Percentiles rank a stretch among this genome's conserved stretches.
Conservation (phyloP, 345 rosid genomes). For the Corymbia maculata region DNA sequence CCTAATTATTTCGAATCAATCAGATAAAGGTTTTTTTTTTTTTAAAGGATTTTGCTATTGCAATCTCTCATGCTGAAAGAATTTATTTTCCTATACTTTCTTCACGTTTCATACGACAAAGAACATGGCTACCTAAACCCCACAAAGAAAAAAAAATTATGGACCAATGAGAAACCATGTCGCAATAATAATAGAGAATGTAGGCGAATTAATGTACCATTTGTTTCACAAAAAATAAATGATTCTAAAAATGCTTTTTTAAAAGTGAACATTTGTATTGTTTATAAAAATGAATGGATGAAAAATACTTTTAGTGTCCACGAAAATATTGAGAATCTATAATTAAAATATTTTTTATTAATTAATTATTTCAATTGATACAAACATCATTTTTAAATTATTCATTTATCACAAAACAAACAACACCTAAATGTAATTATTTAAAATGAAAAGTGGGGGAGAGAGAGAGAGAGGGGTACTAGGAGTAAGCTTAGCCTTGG, state of each 20-base stretch:
- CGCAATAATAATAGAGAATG: background rate
- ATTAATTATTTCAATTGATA: no score
- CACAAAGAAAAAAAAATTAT: background rate
- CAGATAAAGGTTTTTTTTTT: no score
- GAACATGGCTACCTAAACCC: background rate
- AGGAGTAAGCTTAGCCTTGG: background rate
- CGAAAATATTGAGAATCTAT: no score
- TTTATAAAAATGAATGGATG: no score
- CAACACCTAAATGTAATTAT: rapidly evolving
- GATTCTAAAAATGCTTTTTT: no score
- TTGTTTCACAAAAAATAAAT: rapidly evolving
- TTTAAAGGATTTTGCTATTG: no score
- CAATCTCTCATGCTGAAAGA: background rate
- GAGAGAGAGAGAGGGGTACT: background rate
- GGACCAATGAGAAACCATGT: background rate
- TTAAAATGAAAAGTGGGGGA: rapidly evolving
- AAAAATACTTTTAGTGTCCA: no score
- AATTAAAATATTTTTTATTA: rapidly evolving
- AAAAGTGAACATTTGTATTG: rapidly evolving
- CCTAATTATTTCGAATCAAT: no score
- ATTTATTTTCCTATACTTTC: background rate
- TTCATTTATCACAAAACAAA: rapidly evolving
- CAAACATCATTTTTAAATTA: no score
- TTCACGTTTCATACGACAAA: background rate
- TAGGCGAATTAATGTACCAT: rapidly evolving